Evolutionary conservation across 2,329 filamentous ascomycete species (phyloP), one percentile per base, ranked within the genome.

Genomic region (Thermothelomyces thermophilus): DNA sequence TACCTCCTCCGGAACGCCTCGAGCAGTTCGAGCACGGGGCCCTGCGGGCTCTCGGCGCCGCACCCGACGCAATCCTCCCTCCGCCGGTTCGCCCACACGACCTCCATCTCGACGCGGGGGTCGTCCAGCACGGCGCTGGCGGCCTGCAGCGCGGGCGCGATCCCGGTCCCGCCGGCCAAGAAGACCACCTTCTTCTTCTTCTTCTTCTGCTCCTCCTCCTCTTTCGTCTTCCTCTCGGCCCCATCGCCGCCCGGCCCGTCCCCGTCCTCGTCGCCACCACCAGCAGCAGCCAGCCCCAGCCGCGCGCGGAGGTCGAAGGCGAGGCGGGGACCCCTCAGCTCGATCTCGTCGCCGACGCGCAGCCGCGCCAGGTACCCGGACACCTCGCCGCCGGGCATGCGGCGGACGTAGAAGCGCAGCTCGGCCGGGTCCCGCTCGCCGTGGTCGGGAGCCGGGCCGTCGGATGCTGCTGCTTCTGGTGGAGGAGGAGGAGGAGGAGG

Each of bases 111-210:
- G 54, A 48, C 53, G 7, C 35, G 13, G 7, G 16, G 22, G 8
- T 14, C 11, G 6, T 36, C 33, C 24, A 82, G 68, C 10, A 91
- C 67, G 0, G 80, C 79, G 53, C 82, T 71, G 1, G 83, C 87
- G 35, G 86, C 79, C 68, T 97, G 91, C 66, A 97, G 69, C 7
- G 90, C 93, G 0, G 91, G 88, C 14, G 89, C 90, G 59, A 98
- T 86, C 1, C 93, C 91, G 0, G 93, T 98, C 0, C 93, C 93
- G 2, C 90, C 93, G 1, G 90, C 93, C 19, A 97, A 71, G 62
- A 97, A 95, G 2, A 96, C 72, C 2, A 96, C 74, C 52, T 19
- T 31, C 37, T 66, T 22, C 31, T 33, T 46, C 36, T 44, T 24
- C 79, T 30, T 41, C 31, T 41, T 14, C 79, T 33, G 16, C 16